Evolutionary conservation across 2,329 filamentous ascomycete genomes (phyloP).

Genomic region (Arthrobotrys megalospora): DNA sequence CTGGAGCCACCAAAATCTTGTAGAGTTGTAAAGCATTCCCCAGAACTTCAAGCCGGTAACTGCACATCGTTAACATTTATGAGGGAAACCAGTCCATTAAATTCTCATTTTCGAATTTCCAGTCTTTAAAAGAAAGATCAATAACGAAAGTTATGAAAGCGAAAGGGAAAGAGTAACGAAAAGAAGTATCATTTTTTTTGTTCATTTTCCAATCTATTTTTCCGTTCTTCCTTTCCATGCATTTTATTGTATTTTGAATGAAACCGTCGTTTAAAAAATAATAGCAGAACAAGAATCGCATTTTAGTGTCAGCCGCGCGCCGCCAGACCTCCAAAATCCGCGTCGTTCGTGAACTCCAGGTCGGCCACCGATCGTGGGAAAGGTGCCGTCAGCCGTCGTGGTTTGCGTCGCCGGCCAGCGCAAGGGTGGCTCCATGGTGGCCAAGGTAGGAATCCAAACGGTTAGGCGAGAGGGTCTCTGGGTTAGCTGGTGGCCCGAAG

Average conservation of each 20-base stretch:
- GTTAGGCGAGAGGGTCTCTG: background rate
- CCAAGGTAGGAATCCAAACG: background rate
- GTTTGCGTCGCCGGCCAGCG: background rate
- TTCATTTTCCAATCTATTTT: background rate
- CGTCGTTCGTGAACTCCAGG: background rate
- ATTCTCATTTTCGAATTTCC: constrained; percentile 9
- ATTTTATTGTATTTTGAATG: background rate
- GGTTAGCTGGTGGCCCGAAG: background rate
- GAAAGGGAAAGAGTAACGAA: background rate
- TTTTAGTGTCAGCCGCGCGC: background rate
- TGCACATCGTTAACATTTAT: too few relatives aligned
- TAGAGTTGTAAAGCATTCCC: too few relatives aligned
- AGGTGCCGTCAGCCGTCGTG: background rate
- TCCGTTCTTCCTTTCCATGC: background rate
- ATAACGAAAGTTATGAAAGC: background rate
- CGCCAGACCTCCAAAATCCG: background rate
- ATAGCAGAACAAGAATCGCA: constrained; percentile 5
- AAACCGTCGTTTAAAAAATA: background rate
- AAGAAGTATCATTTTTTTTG: constrained; percentile 7
- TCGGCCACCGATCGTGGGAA: background rate
- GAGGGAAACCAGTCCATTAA: background rate
- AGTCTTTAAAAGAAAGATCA: background rate
- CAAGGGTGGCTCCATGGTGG: background rate
- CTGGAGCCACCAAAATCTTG: too few relatives aligned
- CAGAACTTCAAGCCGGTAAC: too few relatives aligned